Evolutionary conservation across 2,329 filamentous ascomycete species (phyloP).

Genomic region (Diatrype stigma): DNA sequence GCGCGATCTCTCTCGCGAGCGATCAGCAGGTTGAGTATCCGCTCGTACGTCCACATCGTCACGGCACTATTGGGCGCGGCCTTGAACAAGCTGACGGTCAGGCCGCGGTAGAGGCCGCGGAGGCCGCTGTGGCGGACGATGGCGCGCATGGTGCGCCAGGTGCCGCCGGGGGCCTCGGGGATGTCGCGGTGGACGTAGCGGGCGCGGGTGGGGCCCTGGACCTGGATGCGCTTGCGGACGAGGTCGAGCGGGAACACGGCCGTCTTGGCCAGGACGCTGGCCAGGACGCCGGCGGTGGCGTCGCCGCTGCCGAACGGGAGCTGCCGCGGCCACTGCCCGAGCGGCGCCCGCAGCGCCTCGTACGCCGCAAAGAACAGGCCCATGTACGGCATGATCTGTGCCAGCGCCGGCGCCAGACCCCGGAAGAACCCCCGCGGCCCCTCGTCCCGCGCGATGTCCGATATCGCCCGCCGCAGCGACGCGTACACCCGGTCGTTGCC

Average conservation of each 20-base stretch:
- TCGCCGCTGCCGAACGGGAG: slow-evolving; percentile 75
- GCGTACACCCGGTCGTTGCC: slow-evolving; percentile 74
- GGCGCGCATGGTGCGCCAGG: slow-evolving; percentile 59
- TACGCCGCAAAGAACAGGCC: slow-evolving; percentile 92
- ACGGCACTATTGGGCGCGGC: slow-evolving; percentile 89
- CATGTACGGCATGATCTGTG: slow-evolving; percentile 94
- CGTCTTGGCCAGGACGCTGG: slow-evolving; percentile 80
- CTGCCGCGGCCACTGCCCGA: slow-evolving; percentile 42
- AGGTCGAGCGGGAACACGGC: slow-evolving; percentile 90
- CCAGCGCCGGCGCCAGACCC: slow-evolving; percentile 74
- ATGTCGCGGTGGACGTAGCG: slow-evolving; percentile 84
- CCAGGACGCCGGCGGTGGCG: slow-evolving; percentile 74
- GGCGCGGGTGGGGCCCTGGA: slow-evolving; percentile 81
- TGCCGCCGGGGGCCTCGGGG: slow-evolving; percentile 71
- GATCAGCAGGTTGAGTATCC: slow-evolving; percentile 59
- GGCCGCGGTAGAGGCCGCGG: slow-evolving; percentile 78
- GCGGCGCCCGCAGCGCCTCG: slow-evolving; percentile 64
- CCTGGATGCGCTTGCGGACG: slow-evolving; percentile 87
- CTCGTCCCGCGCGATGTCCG: slow-evolving; percentile 71
- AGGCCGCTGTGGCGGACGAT: slow-evolving; percentile 72
- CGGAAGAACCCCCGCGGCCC: slow-evolving; percentile 81
- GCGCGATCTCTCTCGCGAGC: slow-evolving; percentile 29
- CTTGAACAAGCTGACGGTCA: slow-evolving; percentile 87
- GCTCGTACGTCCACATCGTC: slow-evolving; percentile 93
- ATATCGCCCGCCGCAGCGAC: slow-evolving; percentile 64